Evolutionary conservation across 1,284 basidiomycete species (phyloP), one percentile per base, ranked within the genome.

Genomic region (Tilletiopsis washingtonensis): DNA sequence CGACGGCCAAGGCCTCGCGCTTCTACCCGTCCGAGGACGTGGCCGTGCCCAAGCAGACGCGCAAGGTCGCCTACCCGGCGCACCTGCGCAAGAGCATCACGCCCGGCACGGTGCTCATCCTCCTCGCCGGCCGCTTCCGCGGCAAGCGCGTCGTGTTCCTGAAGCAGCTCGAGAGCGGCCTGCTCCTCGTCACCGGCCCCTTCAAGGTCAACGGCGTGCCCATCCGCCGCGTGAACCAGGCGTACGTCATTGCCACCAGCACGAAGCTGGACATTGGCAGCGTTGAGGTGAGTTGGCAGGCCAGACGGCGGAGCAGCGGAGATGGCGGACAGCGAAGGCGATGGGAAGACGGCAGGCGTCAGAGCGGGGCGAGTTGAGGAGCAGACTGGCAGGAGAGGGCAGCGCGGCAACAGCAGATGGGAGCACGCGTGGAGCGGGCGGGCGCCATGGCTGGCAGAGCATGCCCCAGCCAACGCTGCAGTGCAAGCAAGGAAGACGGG

Each of bases 181-280:
- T 98, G 68, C 78, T 99, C 70, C 81, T 99, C 76, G 90, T 98
- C 71, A 93, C 91, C 45, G 94, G 94, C 56, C 94, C 94, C 51
- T 97, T 84, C 84, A 96, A 93, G 83, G 75, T 98, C 76, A 99
- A 98, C 78, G 94, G 94, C 77, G 94, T 99, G 40, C 94, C 94
- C 68, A 81, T 99, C 75, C 84, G 93, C 76, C 84, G 94, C 76
- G 91, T 99, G 61, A 94, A 93, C 81, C 93, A 97, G 81, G 91
- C 94, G 53, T 99, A 98, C 77, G 91, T 94, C 59, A 97, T 99
- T 74, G 90, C 93, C 59, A 99, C 94, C 59, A 91, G 91, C 59
- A 97, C 94, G 74, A 91, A 88, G 79, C 78, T 98, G 70, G 88
- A 96, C 68, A 77, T 98, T 61, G 80, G 80, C 42, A 81, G 79